Conservation (phyloP, 495 filamentous ascomycete genomes). For the Podospora appendiculata region DNA sequence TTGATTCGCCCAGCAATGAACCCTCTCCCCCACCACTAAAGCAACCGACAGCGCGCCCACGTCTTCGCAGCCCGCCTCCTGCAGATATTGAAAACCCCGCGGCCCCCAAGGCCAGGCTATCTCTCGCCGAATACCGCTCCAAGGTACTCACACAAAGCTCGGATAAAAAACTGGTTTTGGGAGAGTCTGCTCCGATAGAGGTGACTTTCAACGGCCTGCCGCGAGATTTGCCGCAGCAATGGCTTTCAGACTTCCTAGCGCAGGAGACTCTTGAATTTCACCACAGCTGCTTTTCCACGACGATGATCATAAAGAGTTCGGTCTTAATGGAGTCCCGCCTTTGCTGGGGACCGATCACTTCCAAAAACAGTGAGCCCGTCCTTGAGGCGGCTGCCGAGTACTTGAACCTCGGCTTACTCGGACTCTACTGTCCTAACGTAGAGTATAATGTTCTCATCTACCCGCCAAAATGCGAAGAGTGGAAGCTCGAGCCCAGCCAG, state of each 20-base stretch:
- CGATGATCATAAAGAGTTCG: conserved; percentile 9
- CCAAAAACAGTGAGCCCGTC: conserved; percentile 5
- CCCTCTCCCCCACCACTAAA: background rate
- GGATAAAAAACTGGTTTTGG: conserved; percentile 21
- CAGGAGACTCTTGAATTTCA: conserved; percentile 22
- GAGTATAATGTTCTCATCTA: conserved; percentile 34
- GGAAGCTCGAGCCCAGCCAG: conserved; percentile 18
- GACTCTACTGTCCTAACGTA: conserved; percentile 19
- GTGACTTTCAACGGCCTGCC: conserved; percentile 26
- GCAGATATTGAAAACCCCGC: conserved; percentile 7
- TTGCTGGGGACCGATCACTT: conserved; percentile 11
- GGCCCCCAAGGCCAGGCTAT: background rate
- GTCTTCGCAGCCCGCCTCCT: conserved; percentile 10
- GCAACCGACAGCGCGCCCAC: background rate
- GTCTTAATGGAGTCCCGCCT: conserved; percentile 3
- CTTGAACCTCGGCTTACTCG: conserved; percentile 22
- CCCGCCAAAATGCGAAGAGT: conserved; percentile 30
- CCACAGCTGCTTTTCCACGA: conserved; percentile 21
- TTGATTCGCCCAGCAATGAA: conserved; percentile 1
- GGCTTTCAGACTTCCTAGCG: conserved; percentile 28
- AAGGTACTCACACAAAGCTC: conserved; percentile 12
- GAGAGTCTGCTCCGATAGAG: conserved; percentile 8
- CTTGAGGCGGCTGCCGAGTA: conserved; percentile 23
- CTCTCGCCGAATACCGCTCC: background rate
- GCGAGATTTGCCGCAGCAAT: conserved; percentile 15